Conservation (phyloP, 2,329 filamentous ascomycete genomes). For the Fusarium odoratissimum region DNA sequence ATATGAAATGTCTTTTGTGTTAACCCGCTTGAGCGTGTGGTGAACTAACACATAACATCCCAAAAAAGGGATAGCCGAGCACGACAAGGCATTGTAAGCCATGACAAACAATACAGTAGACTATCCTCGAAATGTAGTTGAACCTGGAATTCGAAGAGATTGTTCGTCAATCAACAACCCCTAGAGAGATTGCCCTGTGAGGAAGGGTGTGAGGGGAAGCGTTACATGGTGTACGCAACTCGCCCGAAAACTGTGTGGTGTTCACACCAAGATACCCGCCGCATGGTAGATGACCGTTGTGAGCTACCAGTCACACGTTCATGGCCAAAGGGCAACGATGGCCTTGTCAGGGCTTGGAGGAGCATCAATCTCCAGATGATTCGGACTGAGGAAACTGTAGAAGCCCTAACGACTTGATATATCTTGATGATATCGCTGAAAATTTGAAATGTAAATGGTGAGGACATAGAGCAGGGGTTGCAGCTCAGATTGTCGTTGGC, state of each 20-base stretch:
- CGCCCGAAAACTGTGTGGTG: conserved; percentile 25
- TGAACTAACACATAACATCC: conserved; percentile 8
- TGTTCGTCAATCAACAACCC: conserved; percentile 7
- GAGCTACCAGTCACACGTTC: conserved; percentile 23
- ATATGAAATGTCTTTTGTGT: conserved; percentile 12
- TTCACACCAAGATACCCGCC: conserved; percentile 33
- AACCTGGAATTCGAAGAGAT: conserved; percentile 11
- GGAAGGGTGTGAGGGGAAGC: conserved; percentile 21
- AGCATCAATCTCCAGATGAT: neutral
- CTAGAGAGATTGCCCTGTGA: conserved; percentile 6
- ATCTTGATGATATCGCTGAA: neutral
- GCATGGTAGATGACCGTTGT: conserved; percentile 14
- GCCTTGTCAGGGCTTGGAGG: neutral
- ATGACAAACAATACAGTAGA: conserved; percentile 30
- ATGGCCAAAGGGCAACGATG: neutral
- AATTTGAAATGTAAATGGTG: neutral
- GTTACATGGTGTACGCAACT: conserved; percentile 33
- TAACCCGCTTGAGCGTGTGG: conserved; percentile 1
- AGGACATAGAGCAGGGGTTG: neutral
- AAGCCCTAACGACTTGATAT: neutral
- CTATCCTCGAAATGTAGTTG: neutral
- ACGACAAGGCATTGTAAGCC: conserved; percentile 16
- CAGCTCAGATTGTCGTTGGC: neutral
- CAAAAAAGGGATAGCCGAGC: conserved; percentile 2
- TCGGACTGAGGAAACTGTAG: neutral